Conservation (phyloP, 805 yeast genomes). For the Soucietia sequanensis region DNA sequence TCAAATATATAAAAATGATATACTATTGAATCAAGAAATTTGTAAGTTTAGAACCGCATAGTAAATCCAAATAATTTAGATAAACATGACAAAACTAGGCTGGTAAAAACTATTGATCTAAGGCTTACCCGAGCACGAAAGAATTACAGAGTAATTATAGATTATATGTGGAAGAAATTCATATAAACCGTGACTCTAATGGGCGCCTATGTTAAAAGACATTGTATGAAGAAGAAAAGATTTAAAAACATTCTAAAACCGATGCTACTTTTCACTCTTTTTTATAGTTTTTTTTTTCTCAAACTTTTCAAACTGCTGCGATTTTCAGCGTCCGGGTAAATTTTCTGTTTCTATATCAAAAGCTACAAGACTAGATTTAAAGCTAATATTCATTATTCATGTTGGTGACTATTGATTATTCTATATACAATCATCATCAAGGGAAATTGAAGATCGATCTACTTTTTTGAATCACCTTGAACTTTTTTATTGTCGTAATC, state of each 20-base stretch:
- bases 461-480: too few species aligned
- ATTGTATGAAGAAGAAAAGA: slow-evolving; percentile 36
- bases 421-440: too few species aligned
- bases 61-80: slow-evolving; percentile 39
- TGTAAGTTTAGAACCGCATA: slow-evolving; percentile 80
- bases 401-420: too few species aligned
- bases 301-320: slow-evolving; percentile 1
- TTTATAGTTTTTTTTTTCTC: slow-evolving; percentile 8
- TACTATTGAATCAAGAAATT: too few species aligned
- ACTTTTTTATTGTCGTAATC: slow-evolving; percentile 51
- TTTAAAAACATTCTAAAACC: slow-evolving; percentile 1
- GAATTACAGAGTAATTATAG: slow-evolving; percentile 42
- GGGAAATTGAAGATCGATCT: too few species aligned
- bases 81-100: slow-evolving; percentile 59
- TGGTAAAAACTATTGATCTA: slow-evolving; percentile 59
- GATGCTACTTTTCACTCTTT: too few species aligned
- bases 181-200: slow-evolving; percentile 67
- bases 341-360: too few species aligned
- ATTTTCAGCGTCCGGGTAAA: slow-evolving; percentile 21
- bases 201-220: slow-evolving; percentile 74
- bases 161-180: slow-evolving; percentile 47
- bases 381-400: too few species aligned
- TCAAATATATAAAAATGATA: too few species aligned
- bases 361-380: too few species aligned
- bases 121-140: slow-evolving; percentile 96